A percentile compares a stretch with the other conserved stretches of the same genome.
phyloP scores from a whole-genome alignment of 352 stramenopile species.

The Pythium insidiosum region DNA sequence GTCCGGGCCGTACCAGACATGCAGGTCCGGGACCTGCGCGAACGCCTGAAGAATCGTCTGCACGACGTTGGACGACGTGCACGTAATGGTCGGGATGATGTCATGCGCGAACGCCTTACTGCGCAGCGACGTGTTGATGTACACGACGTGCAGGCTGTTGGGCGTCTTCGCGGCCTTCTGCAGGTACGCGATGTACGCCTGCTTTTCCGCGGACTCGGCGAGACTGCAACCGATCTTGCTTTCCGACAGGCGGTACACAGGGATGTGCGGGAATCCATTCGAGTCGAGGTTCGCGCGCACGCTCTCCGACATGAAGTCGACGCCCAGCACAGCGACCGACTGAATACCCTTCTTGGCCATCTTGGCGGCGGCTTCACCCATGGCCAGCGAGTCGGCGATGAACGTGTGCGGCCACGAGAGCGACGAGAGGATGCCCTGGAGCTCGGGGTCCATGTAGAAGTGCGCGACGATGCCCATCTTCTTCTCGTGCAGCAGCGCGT shows the following conservation, averaged over 20 bases:
- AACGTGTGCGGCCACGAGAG: conserved; percentile 88
- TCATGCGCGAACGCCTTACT: conserved; percentile 93
- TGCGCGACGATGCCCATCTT: conserved; percentile 96
- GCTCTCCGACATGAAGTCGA: conserved; percentile 98
- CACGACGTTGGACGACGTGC: conserved; percentile 95
- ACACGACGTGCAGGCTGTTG: conserved; percentile 94
- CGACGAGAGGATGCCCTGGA: conserved; percentile 86
- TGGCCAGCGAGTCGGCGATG: conserved; percentile 95
- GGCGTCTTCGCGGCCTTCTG: conserved; percentile 80
- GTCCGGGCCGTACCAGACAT: conserved; percentile 92
- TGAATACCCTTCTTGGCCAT: conserved; percentile 90
- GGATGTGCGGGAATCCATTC: conserved; percentile 88
- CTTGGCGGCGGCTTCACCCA: conserved; percentile 94
- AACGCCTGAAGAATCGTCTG: conserved; percentile 94
- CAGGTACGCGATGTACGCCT: conserved; percentile 92
- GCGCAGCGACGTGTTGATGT: conserved; percentile 97
- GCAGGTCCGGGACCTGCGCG: conserved; percentile 87
- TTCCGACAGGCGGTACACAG: conserved; percentile 91
- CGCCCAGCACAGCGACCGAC: conserved; percentile 91
- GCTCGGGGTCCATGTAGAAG: conserved; percentile 98
- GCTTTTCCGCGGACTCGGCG: conserved; percentile 90
- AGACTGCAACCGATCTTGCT: conserved; percentile 94
- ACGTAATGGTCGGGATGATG: conserved; percentile 95
- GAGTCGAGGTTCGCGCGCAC: conserved; percentile 91
- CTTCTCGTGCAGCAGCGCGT: conserved; percentile 80